These are phyloP conservation scores for Deakozyma indianensis DNA, from an alignment of 805 yeast species.

Conservation along the genomic window DNA sequence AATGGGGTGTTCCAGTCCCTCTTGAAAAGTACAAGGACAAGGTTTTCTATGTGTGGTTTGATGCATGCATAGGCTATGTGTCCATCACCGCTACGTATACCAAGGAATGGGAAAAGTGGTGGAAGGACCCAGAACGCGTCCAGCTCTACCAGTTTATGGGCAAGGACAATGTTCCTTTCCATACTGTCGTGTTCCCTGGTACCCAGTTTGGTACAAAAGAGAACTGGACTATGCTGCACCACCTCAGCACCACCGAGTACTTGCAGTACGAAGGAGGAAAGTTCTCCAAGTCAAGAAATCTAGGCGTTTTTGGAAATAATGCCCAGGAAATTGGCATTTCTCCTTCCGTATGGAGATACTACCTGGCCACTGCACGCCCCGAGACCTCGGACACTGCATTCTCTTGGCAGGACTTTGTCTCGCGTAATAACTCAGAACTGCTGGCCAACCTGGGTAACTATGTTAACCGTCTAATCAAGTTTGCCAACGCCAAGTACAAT, in stretches of 20 bases:
- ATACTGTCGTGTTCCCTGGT: constrained; percentile 95
- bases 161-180: constrained; percentile 98
- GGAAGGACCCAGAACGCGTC: constrained; percentile 87
- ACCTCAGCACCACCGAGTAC: constrained; percentile 88
- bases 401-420: constrained; percentile 92
- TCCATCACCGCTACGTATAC: constrained; percentile 93
- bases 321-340: constrained; percentile 87
- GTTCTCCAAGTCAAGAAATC: constrained; percentile 93
- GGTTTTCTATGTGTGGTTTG: constrained; percentile 97
- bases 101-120: constrained; percentile 75
- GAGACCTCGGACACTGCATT: constrained; percentile 93
- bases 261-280: constrained; percentile 96
- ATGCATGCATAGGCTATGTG: constrained; percentile 93
- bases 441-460: constrained; percentile 94
- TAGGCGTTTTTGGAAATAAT: constrained; percentile 96
- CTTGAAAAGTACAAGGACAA: constrained; percentile 71
- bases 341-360: constrained; percentile 96
- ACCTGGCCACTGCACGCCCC: constrained; percentile 83
- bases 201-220: constrained; percentile 80
- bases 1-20: constrained; percentile 99
- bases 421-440: constrained; percentile 85
- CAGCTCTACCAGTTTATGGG: constrained; percentile 96
- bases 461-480: constrained; percentile 86
- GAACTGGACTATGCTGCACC: constrained; percentile 81
- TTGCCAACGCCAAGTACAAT: constrained; percentile 77